phyloP scores from a whole-genome alignment of 139 green algal species.

The Chlorella sp. region DNA sequence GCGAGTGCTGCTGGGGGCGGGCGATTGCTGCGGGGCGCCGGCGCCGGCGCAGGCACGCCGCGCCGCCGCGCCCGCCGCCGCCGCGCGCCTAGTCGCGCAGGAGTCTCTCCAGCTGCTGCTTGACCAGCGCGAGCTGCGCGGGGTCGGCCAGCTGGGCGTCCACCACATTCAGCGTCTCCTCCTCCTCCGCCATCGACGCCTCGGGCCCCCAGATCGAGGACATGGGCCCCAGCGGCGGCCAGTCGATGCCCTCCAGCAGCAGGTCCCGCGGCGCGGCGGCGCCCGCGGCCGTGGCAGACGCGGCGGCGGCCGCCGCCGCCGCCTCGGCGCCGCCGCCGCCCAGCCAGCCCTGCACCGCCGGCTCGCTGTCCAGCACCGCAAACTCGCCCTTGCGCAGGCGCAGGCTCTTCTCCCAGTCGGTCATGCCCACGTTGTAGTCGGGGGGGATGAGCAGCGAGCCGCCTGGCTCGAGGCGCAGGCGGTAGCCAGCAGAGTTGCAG shows the following conservation, averaged over 20 bases:
- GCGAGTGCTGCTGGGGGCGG: too few species aligned
- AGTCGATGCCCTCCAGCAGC: background rate
- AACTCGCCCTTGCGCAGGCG: slow-evolving; percentile 55
- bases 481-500: slow-evolving; percentile 71
- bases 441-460: slow-evolving; percentile 77
- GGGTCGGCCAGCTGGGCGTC: slow-evolving; percentile 3
- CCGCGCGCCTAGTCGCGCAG: too few species aligned
- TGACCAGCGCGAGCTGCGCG: background rate
- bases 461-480: slow-evolving; percentile 70
- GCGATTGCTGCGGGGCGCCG: too few species aligned
- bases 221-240: too few species aligned
- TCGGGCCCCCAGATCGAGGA: slow-evolving; percentile 44
- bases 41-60: too few species aligned
- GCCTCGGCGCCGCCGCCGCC: background rate
- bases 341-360: background rate
- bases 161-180: background rate
- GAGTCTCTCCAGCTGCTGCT: background rate
- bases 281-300: background rate
- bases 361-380: slow-evolving; percentile 43
- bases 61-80: too few species aligned
- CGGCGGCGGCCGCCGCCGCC: background rate
- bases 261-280: background rate
- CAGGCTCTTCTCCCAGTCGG: slow-evolving; percentile 84
- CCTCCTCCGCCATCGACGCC: slow-evolving; percentile 1
- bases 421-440: slow-evolving; percentile 72